These are phyloP conservation scores for Pachysolen tannophilus DNA, from an alignment of 805 yeast genomes.

Conservation along the genomic window DNA sequence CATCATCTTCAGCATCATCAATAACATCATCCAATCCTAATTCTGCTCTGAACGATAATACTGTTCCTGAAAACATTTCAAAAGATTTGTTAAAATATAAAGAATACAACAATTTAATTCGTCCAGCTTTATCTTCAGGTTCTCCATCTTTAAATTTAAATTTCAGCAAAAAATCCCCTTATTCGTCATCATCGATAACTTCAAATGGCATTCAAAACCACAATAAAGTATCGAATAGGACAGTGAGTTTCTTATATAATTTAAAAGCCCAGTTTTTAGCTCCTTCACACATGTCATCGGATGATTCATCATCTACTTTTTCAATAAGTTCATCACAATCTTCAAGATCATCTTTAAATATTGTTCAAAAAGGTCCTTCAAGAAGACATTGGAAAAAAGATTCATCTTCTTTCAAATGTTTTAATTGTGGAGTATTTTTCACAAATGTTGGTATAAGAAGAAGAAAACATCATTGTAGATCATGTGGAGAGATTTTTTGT, in stretches of 20 bases:
- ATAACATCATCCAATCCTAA: conserved; percentile 15
- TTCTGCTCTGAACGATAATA: no score
- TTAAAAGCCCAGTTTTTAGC: background rate
- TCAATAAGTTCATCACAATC: conserved; percentile 1
- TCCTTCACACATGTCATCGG: conserved; percentile 2
- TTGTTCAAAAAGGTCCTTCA: no score
- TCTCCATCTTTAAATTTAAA: conserved; percentile 11
- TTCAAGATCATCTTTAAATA: background rate
- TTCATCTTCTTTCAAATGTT: conserved; percentile 53
- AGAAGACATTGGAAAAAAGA: conserved; percentile 73
- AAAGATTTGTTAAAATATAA: conserved; percentile 13
- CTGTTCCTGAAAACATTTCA: conserved; percentile 11
- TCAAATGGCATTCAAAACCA: background rate
- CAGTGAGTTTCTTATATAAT: background rate
- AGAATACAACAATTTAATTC: conserved; percentile 16
- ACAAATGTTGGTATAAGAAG: conserved; percentile 66
- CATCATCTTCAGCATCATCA: conserved; percentile 10
- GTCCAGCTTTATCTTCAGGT: conserved; percentile 16
- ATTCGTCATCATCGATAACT: background rate
- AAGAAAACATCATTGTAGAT: conserved; percentile 31
- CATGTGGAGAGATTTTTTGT: conserved; percentile 33
- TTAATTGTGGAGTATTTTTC: conserved; percentile 59
- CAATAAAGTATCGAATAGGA: no score
- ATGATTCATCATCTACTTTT: conserved; percentile 7
- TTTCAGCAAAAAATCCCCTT: background rate